Evolutionary conservation across 2,329 filamentous ascomycete species (phyloP).

Genomic region (Cadophora luteo-olivacea): DNA sequence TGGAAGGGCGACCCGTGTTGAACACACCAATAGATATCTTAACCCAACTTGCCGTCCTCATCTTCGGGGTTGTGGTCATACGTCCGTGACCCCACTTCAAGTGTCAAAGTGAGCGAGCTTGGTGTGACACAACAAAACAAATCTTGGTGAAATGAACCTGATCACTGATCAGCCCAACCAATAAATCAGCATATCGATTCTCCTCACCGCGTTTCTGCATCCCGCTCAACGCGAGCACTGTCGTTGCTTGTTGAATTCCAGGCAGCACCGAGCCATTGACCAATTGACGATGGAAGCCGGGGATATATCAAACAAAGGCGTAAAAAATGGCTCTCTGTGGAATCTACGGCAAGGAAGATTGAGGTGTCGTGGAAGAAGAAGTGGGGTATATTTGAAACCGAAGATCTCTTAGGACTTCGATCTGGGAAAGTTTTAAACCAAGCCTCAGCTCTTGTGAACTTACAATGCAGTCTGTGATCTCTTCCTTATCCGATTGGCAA

Average conservation of each 20-base stretch:
- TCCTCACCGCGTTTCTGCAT: constrained; percentile 6
- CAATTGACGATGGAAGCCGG: not conserved
- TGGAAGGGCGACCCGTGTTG: not conserved
- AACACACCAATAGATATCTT: not conserved
- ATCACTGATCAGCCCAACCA: not conserved
- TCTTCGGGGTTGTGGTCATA: not conserved
- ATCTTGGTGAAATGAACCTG: not conserved
- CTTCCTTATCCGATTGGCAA: not conserved
- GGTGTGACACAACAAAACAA: not conserved
- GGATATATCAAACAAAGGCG: not conserved
- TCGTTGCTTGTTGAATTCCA: constrained; percentile 1
- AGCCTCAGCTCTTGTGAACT: not conserved
- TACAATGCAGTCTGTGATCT: not conserved
- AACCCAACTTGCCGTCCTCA: not conserved
- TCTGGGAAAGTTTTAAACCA: not conserved
- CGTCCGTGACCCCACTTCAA: not conserved
- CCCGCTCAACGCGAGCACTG: not conserved
- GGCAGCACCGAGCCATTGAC: not conserved
- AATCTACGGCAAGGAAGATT: not conserved
- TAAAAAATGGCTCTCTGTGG: not conserved
- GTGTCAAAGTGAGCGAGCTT: not conserved
- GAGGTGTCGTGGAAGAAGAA: not conserved
- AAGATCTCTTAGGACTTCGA: not conserved
- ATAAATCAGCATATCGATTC: not conserved
- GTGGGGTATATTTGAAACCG: constrained; percentile 2